These are phyloP conservation scores for Penicillium tannophilum DNA, from an alignment of 495 filamentous ascomycete species.

Conservation along the genomic window DNA sequence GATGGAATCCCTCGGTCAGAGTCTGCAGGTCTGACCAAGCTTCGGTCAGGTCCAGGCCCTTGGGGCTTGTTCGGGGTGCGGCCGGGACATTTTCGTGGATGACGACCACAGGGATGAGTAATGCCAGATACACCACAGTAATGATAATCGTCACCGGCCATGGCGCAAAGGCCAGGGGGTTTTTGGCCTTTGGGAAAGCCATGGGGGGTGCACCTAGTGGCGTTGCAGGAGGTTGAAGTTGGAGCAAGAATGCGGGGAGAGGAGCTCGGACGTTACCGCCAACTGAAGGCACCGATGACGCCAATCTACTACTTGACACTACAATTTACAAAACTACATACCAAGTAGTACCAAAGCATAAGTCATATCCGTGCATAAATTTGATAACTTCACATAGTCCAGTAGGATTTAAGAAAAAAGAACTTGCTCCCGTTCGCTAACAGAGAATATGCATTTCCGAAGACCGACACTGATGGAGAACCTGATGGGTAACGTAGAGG, in stretches of 20 bases:
- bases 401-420: conserved; percentile 10
- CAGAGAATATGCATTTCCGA: conserved; percentile 39
- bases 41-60: conserved; percentile 73
- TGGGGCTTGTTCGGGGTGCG: conserved; percentile 58
- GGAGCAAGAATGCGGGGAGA: conserved; percentile 30
- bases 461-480: conserved; percentile 25
- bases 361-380: not conserved
- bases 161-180: conserved; percentile 64
- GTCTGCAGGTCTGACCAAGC: conserved; percentile 83
- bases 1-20: conserved; percentile 78
- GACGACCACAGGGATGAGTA: conserved; percentile 69
- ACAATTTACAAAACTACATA: not conserved
- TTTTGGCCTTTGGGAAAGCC: conserved; percentile 41
- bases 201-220: conserved; percentile 17
- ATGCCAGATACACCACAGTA: conserved; percentile 66
- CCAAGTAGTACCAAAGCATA: not conserved
- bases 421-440: conserved; percentile 20
- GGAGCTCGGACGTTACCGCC: not conserved
- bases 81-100: conserved; percentile 75
- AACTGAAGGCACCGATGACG: not conserved
- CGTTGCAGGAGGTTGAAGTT: conserved; percentile 10
- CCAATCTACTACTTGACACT: not conserved
- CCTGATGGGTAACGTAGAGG: not conserved
- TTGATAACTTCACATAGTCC: not conserved
- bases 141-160: conserved; percentile 74